phyloP scores from a whole-genome alignment of 345 rosid genomes.

The Corymbia maculata region DNA sequence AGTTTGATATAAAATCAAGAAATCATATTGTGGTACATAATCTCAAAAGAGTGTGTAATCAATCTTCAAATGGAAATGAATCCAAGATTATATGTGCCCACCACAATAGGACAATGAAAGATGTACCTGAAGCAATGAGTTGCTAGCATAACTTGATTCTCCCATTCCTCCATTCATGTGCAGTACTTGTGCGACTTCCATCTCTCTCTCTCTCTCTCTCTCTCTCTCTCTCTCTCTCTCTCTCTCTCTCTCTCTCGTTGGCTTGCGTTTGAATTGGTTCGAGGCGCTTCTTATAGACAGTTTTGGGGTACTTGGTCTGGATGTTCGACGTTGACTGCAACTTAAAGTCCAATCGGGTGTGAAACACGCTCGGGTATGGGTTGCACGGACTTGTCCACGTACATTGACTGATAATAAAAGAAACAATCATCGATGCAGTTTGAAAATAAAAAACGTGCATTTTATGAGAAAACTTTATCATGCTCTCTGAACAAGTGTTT shows the following conservation, averaged over 20 bases:
- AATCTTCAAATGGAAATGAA: background rate
- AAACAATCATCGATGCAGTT: background rate
- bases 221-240: background rate
- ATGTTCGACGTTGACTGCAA: background rate
- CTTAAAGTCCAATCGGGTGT: background rate
- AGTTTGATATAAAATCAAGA: background rate
- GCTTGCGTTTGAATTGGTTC: background rate
- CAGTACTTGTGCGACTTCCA: slow-evolving; percentile 6
- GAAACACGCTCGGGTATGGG: background rate
- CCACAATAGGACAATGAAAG: background rate
- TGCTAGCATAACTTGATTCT: slow-evolving; percentile 29
- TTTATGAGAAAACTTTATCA: background rate
- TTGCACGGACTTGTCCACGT: background rate
- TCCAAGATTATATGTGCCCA: background rate
- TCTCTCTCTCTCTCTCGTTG: background rate
- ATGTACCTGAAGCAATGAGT: slow-evolving; percentile 34
- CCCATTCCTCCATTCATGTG: slow-evolving; percentile 43
- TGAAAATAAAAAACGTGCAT: background rate
- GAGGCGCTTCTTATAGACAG: background rate
- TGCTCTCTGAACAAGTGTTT: background rate
- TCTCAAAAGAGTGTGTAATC: background rate
- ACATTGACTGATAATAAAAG: background rate
- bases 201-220: background rate
- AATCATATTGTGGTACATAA: background rate
- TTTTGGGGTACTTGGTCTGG: background rate